phyloP scores from a whole-genome alignment of 2,329 filamentous ascomycete genomes.

The Colletotrichum shisoi region DNA sequence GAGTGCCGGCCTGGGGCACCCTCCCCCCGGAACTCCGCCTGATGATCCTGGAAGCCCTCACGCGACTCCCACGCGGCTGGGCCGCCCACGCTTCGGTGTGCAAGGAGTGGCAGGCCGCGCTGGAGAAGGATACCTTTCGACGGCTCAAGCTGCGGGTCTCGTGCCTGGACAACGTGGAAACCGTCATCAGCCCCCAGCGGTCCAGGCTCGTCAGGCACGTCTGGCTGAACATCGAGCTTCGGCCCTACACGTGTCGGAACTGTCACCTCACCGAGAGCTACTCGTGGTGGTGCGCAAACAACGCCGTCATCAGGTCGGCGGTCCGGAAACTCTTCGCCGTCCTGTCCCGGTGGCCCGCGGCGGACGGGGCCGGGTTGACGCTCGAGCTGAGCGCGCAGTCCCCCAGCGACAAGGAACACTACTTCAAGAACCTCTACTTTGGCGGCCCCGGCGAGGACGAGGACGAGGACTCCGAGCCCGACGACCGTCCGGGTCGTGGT shows the following conservation, averaged over 20 bases:
- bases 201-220: constrained; percentile 45
- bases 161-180: constrained; percentile 43
- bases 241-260: constrained; percentile 41
- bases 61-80: constrained; percentile 42
- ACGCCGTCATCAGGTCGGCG: constrained; percentile 38
- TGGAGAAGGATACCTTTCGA: constrained; percentile 46
- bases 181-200: constrained; percentile 34
- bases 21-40: background rate
- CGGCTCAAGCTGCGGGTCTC: constrained; percentile 43
- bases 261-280: constrained; percentile 33
- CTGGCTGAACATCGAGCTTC: constrained; percentile 45
- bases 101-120: constrained; percentile 48
- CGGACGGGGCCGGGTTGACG: constrained; percentile 40
- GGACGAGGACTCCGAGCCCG: constrained; percentile 34
- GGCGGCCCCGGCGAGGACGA: constrained; percentile 39
- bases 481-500: too few species aligned
- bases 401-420: constrained; percentile 49
- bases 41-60: background rate
- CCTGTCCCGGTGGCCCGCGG: constrained; percentile 44
- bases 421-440: constrained; percentile 46
- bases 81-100: constrained; percentile 47
- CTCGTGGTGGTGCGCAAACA: background rate
- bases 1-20: background rate
- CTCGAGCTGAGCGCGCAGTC: constrained; percentile 49
- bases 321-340: constrained; percentile 46